Base-by-base conservation (phyloP, 306 rosid genomes). In the Ormosia semicastrata region DNA sequence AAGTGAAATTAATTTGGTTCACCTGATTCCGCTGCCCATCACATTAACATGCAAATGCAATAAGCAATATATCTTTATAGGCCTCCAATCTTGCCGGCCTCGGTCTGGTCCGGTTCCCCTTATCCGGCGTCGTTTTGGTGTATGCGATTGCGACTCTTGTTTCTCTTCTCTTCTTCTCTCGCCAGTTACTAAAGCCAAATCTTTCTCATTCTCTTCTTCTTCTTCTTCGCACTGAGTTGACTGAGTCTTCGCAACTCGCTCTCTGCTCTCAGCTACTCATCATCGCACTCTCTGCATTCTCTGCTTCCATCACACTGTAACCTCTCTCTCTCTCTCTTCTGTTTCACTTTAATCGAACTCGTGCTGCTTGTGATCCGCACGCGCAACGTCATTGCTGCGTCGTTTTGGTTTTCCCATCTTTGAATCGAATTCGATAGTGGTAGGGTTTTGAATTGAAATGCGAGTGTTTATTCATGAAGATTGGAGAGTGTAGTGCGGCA, bases 51-150 rank as follows among this genome's bases (percentile, higher is more conserved):
- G 83, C 75, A 78, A 79, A 60, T 4, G n/a, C 67, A 32, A 60
- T 3, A 4, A 50, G 8, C 7, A 1, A 4, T 59, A 24, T 29
- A 39, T 83, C 60, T 59, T 69, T 77, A 71, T 77, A 29, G 5
- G 59, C 79, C 75, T 57, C 89, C 64, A 69, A 77, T 54, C 80
- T 66, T 87, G 96, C 98, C 97, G 98, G 93, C 96, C 83, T 57
- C 67, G 81, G 84, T 74, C 81, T 67, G 81, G 84, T 74, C 81
- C 74, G 80, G 39, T 73, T 53, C 46, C 56, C 60, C 40, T 14
- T 11, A 57, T 44, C 73, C 87, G 87, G 37, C 87, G 73, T 73
- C 87, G 87, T 84, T 79, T 84, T 58, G 0, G 17, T 1, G 6
- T 14, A 43, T 33, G 33, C 34, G 9, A 52, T 69, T 66, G 71